phyloP scores from a whole-genome alignment of 2,329 filamentous ascomycete genomes.

The Cladosporium velox region DNA sequence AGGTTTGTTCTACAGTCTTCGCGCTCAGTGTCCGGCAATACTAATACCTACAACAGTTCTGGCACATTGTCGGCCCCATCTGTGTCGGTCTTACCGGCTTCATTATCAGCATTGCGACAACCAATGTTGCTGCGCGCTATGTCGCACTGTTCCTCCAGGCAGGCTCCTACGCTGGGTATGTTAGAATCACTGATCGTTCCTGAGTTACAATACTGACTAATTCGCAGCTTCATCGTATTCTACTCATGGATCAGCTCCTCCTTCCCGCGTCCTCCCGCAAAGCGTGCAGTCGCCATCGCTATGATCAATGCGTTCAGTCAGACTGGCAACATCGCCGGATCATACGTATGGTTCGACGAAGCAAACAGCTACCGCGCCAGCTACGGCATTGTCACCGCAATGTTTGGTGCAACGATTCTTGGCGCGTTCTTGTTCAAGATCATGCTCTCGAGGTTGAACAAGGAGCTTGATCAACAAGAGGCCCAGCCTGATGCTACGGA shows the following conservation, averaged over 20 bases:
- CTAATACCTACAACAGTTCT: slow-evolving; percentile 34
- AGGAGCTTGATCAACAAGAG: slow-evolving; percentile 67
- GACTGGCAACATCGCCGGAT: slow-evolving; percentile 47
- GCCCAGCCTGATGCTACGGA: slow-evolving; percentile 51
- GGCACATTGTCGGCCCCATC: slow-evolving; percentile 29
- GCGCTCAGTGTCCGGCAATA: slow-evolving; percentile 28
- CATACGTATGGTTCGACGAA: slow-evolving; percentile 62
- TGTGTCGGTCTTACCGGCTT: slow-evolving; percentile 16
- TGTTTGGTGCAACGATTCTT: slow-evolving; percentile 25
- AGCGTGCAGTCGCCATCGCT: slow-evolving; percentile 70
- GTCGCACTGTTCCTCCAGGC: slow-evolving; percentile 38
- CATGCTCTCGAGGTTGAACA: slow-evolving; percentile 66
- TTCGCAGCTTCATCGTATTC: slow-evolving; percentile 30
- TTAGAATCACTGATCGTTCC: background rate
- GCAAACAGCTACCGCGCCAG: slow-evolving; percentile 52
- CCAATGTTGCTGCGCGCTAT: slow-evolving; percentile 28
- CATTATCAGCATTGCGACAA: slow-evolving; percentile 16
- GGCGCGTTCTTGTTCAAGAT: slow-evolving; percentile 38
- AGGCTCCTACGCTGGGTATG: slow-evolving; percentile 35
- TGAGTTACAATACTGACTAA: slow-evolving; percentile 33
- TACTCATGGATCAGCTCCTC: slow-evolving; percentile 79
- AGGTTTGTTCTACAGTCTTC: slow-evolving; percentile 9
- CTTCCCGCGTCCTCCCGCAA: slow-evolving; percentile 73
- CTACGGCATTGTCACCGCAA: slow-evolving; percentile 40
- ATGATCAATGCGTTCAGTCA: slow-evolving; percentile 76